Evolutionary conservation across 148 eudicot species (phyloP).

Genomic region (Limonium bicolor): DNA sequence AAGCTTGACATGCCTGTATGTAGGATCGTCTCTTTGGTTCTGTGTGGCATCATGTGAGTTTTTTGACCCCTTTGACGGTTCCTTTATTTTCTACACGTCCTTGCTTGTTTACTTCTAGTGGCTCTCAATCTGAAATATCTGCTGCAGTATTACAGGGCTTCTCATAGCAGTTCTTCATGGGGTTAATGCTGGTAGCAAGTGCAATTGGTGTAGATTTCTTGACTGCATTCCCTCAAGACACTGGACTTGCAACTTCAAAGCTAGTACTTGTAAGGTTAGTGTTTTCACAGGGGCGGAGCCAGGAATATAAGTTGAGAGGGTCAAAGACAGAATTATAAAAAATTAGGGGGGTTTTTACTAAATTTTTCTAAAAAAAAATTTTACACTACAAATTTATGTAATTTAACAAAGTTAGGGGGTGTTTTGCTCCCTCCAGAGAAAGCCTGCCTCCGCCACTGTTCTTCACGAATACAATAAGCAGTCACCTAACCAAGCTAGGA

Average conservation of each 20-base stretch:
- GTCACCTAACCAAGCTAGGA: neutral
- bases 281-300: neutral
- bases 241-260: constrained; percentile 53
- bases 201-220: constrained; percentile 52
- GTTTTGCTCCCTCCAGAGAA: too few relatives aligned
- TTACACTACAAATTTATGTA: too few relatives aligned
- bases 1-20: constrained; percentile 43
- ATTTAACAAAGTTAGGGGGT: too few relatives aligned
- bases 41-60: constrained; percentile 53
- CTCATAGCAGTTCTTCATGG: constrained; percentile 21
- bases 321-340: too few relatives aligned
- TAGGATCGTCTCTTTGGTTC: constrained; percentile 34
- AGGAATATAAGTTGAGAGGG: too few relatives aligned
- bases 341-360: too few relatives aligned
- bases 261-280: constrained; percentile 47
- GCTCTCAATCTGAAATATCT: constrained; percentile 1
- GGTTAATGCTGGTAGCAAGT: constrained; percentile 35
- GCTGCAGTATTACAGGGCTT: constrained; percentile 40
- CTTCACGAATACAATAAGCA: neutral
- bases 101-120: neutral
- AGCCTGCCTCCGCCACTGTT: neutral
- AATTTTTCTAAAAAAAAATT: too few relatives aligned
- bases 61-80: neutral
- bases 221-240: constrained; percentile 56
- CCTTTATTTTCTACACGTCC: neutral